These are phyloP conservation scores for Adansonia madagascariensis DNA, from an alignment of 441 rosid genomes.

Conservation along the genomic window DNA sequence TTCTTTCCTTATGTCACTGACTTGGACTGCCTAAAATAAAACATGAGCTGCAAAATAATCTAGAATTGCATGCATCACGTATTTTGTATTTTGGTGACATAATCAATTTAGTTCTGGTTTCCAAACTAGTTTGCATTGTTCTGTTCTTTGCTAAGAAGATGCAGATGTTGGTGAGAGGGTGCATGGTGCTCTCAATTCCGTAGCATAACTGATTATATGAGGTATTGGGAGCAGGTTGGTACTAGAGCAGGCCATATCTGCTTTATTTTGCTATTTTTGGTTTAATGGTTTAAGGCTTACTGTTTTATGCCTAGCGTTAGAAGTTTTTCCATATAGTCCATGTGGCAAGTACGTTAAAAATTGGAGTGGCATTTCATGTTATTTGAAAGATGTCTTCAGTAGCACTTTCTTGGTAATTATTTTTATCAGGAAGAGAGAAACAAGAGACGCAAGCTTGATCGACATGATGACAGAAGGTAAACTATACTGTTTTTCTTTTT, in stretches of 20 bases:
- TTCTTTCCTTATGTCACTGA: background rate
- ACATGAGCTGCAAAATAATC: conserved; percentile 11
- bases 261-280: background rate
- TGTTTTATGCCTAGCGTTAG: background rate
- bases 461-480: conserved; percentile 63
- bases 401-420: conserved; percentile 35
- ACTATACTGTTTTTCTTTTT: background rate
- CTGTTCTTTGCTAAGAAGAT: conserved; percentile 3
- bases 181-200: background rate
- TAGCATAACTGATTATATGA: background rate
- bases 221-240: conserved; percentile 6
- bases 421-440: conserved; percentile 81
- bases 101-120: background rate
- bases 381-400: conserved; percentile 29
- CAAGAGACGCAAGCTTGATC: conserved; percentile 69
- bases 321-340: background rate
- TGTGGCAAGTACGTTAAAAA: background rate
- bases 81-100: background rate
- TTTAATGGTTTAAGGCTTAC: background rate
- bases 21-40: background rate
- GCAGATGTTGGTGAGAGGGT: background rate
- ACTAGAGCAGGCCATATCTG: background rate
- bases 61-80: background rate
- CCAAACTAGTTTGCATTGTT: background rate
- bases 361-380: conserved; percentile 24